phyloP scores from a whole-genome alignment of 75 land plant species.

The Sequoia sempervirens region DNA sequence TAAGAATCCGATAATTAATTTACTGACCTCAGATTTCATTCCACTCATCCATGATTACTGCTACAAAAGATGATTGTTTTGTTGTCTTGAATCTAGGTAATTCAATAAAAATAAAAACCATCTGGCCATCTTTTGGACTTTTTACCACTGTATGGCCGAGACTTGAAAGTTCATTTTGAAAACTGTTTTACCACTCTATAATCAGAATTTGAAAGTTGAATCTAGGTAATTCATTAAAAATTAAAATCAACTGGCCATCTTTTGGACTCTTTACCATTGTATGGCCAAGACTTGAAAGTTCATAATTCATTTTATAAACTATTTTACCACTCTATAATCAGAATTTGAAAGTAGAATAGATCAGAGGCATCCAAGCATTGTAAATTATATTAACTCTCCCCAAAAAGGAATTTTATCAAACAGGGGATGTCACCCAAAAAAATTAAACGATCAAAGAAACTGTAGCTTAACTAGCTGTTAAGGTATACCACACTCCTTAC shows the following conservation, averaged over 20 bases:
- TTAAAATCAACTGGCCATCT: too few species aligned
- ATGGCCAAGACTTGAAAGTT: too few species aligned
- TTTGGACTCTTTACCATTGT: too few species aligned
- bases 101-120: too few species aligned
- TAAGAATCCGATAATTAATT: too few species aligned
- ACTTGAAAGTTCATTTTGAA: too few species aligned
- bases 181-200: neutral
- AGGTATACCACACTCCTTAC: slow-evolving; percentile 5
- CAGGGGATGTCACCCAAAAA: neutral
- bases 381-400: neutral
- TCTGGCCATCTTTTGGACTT: too few species aligned
- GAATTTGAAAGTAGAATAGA: neutral
- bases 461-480: neutral
- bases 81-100: too few species aligned
- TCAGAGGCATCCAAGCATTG: neutral
- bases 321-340: neutral
- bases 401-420: neutral
- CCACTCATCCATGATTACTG: neutral
- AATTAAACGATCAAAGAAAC: neutral
- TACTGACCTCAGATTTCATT: neutral
- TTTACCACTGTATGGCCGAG: too few species aligned
- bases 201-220: neutral
- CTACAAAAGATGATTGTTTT: neutral
- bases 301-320: too few species aligned
- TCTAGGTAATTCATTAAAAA: too few species aligned